Base-by-base conservation (phyloP, 1,139 yeast genomes). In the Kurtzmaniella natalensis region DNA sequence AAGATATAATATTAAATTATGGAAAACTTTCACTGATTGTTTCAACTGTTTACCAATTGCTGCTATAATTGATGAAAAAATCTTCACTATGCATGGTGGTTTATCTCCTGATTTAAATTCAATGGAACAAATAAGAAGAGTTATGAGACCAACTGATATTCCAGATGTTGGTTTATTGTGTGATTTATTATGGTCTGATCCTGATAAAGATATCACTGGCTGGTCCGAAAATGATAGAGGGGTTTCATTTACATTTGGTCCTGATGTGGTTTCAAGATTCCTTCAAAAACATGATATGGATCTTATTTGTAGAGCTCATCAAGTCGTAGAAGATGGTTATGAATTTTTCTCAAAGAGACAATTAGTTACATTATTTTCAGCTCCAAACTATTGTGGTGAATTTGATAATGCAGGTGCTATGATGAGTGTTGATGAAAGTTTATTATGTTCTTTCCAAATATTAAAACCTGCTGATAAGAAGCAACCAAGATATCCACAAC, bases 201-300 rank as follows among this genome's bases (percentile, higher is more conserved):
- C 98, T 21, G 97, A 89, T 63, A 87, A 89, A 64, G 96, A 88
- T 62, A 87, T 89, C 48, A 87, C 94, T 29, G 97, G 96, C 11
- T 92, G 97, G 97, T 82, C 94, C 44, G 97, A 92, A 64, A 92
- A 92, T 60, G 97, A 92, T 64, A 82, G 97, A 64, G 97, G 97
- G 54, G 96, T 92, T 37, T 87, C 96, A 10, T 92, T 87, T 61
- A 88, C 96, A 14, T 92, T 92, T 66, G 97, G 97, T 11, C 96
- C 96, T 9, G 97, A 88, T 58, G 96, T 88, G 37, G 96, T 89
- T 38, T 83, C 94, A 41, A 73, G 96, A 59, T 89, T 89, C 59
- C 68, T 89, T 58, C 96, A 88, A 59, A 89, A 87, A 55, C 96
- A 88, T 61, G 97, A 88, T 57, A 84, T 92, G 89, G 97, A 92